Base-by-base conservation (phyloP, 106 monocot genomes). In the Triglochin maritima region DNA sequence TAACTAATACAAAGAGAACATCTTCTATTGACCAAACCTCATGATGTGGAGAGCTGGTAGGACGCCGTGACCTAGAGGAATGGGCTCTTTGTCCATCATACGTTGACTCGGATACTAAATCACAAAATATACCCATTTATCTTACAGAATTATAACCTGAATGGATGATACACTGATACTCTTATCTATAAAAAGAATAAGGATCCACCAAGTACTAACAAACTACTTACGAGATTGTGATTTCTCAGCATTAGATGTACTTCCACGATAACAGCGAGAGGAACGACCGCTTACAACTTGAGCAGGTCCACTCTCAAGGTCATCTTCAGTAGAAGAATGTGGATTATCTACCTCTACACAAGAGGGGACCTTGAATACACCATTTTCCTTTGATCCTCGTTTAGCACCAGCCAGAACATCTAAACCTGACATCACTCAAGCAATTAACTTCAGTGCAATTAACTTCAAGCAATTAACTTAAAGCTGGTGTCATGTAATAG, bases 381-480 rank as follows among this genome's bases (percentile, higher is more conserved):
- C 45, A 41, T 64, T 77, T 49, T 71, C 73, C 58, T 69, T 73
- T 17, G 63, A 59, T 14, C 50, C 82, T 64, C 86, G 78, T 71
- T 94, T 89, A 17, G 69, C 64, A 60, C 47, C 72, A 56, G 94
- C 94, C 55, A 94, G 77, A 46, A 79, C 67, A 74, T 94, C 94
- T 64, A 94, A 58, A 53, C 89, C 94, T 94, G 71, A 0, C 4
- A 7, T 9, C 61, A 41, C 12, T 29, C 29, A 29, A 29, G 29
- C 29, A 29, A 29, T 29, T 29, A 29, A 29, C 29, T 29, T 29
- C 29, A 29, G 29, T 29, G 29, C 29, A 29, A n/a, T n/a, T n/a
- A n/a, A n/a, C n/a, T n/a, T n/a, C n/a, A n/a, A n/a, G n/a, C n/a
- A n/a, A n/a, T n/a, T n/a, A n/a, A 53, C 5, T 9, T 9, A 9